Base-by-base conservation (phyloP, 1,139 yeast genomes). In the Yamadazyma songkhlaensis region DNA sequence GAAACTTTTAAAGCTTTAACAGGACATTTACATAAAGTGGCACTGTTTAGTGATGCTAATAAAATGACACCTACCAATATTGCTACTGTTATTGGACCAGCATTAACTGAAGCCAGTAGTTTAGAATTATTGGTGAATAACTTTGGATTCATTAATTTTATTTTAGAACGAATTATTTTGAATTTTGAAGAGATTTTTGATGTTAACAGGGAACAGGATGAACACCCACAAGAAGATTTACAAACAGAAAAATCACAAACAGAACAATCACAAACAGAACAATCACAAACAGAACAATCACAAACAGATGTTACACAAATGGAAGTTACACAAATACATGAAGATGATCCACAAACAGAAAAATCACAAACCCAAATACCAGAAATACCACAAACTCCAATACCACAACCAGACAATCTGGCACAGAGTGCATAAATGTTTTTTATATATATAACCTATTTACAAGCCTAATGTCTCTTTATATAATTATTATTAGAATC, bases 11-110 rank as follows among this genome's bases (percentile, higher is more conserved):
- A 78, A 51, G 63, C 84, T 33, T 67, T 92, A 38, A 68, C 84
- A 34, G 65, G 69, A 33, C 98, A 92, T 62, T 72, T 90, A 63
- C 72, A 74, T 40, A 72, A 63, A 41, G 81, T 86, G 7, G 76
- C 81, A 34, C 66, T 64, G 41, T 75, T 74, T 51, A 78, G 81
- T 37, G 79, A 71, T n/a, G 60, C 61, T 30, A 86, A 86, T 62
- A 77, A 81, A 52, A 86, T 86, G 95, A 84, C 82, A 43, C 75
- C 89, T 3, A 81, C 85, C 7, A 86, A 86, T 53, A 63, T 86
- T 51, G 92, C 95, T 9, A 86, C 89, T 40, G 95, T 86, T 14
- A 67, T 77, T 45, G 82, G 82, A 0, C 82, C 82, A 2, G 77
- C 81, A 4, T 67, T 77, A 38, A 75, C 80, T 3, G 83, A 77